Base-by-base conservation (phyloP, 2,329 filamentous ascomycete genomes). In the Sclerotinia subarctica region DNA sequence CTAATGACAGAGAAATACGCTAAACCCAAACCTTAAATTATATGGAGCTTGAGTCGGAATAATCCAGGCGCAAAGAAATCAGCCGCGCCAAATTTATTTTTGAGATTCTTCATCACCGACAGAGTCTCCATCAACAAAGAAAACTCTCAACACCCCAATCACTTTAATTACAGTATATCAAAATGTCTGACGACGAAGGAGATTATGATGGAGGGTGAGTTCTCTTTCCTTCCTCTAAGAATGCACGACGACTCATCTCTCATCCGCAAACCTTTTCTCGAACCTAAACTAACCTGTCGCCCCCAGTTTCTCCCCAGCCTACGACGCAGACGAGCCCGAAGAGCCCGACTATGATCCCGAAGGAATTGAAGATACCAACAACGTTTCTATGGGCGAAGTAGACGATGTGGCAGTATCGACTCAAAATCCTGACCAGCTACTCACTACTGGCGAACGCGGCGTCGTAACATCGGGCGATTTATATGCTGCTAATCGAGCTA, bases 181-280 rank as follows among this genome's bases (percentile, higher is more conserved):
- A 72, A 6, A 92, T 93, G 90, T 93, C 90, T 80, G 90, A 92
- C 81, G 89, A 88, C 81, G 89, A 70, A 46, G 71, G 69, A 63
- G 69, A 63, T 24, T 56, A 70, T 52, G 66, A 67, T 51, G 70
- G 69, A 32, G 70, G 69, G 70, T 71, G 57, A 66, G 66, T 62
- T 51, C 21, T 3, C 11, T 29, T 17, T 57, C 26, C 21, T 21
- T 24, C n/a, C 3, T 32, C 35, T 2, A 35, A 52, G n/a, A 49
- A 38, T 24, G 6, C 19, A 19, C 24, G 26, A 15, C 5, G 24
- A 17, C 51, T 11, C 19, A 21, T 24, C 29, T 29, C 29, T 29
- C 46, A 38, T 24, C n/a, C 46, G 26, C 54, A 49, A 66, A 52
- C 32, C 38, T 51, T 24, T n/a, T 35, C 32, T 32, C 15, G n/a